Conservation (phyloP, 2,329 filamentous ascomycete genomes). For the Aspergillus niger region DNA sequence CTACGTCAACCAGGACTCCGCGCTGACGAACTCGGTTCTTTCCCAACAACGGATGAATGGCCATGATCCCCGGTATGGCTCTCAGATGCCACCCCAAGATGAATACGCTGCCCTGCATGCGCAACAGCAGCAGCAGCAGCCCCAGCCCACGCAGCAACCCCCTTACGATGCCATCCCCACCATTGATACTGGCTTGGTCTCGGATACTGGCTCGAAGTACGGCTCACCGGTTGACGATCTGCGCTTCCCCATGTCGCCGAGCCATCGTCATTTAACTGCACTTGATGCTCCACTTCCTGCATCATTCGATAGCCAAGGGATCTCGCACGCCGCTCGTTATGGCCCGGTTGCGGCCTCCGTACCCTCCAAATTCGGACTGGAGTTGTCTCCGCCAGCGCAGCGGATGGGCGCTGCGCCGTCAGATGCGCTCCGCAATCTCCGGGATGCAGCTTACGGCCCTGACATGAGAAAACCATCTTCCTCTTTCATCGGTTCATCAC, state of each 20-base stretch:
- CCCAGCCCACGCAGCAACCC: constrained; percentile 38
- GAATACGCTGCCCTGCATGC: constrained; percentile 45
- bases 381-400: constrained; percentile 74
- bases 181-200: constrained; percentile 61
- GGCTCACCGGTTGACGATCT: constrained; percentile 81
- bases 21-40: constrained; percentile 73
- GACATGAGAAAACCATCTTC: constrained; percentile 64
- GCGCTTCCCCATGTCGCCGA: constrained; percentile 78
- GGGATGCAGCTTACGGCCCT: constrained; percentile 68
- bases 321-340: constrained; percentile 86
- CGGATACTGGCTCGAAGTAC: constrained; percentile 65
- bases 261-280: constrained; percentile 74
- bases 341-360: constrained; percentile 91
- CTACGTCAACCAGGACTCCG: constrained; percentile 67
- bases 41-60: constrained; percentile 60
- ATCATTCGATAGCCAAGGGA: constrained; percentile 94
- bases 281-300: constrained; percentile 89
- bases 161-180: constrained; percentile 55
- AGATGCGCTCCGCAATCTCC: constrained; percentile 61
- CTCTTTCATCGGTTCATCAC: constrained; percentile 57
- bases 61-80: constrained; percentile 49
- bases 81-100: constrained; percentile 46
- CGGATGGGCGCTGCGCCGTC: constrained; percentile 63
- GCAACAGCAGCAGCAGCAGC: constrained; percentile 35
- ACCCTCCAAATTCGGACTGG: constrained; percentile 85